These are phyloP conservation scores for Teunomyces funiuensis DNA, from an alignment of 805 yeast genomes.

Conservation along the genomic window DNA sequence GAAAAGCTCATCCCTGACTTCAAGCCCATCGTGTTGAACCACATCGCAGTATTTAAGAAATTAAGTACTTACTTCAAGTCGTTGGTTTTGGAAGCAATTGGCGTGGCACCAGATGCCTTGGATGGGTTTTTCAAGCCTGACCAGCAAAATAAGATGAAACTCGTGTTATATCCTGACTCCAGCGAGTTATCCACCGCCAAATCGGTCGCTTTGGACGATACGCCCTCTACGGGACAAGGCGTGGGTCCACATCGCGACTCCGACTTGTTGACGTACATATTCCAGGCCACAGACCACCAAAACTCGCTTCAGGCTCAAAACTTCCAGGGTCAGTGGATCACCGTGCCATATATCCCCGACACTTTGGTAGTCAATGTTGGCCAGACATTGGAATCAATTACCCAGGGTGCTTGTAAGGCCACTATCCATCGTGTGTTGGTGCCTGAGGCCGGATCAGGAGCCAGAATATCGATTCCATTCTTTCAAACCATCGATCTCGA, in stretches of 20 bases:
- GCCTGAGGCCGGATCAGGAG: conserved; percentile 40
- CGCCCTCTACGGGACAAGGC: conserved; percentile 43
- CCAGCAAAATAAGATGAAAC: conserved; percentile 53
- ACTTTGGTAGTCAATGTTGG: conserved; percentile 59
- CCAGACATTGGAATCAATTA: conserved; percentile 59
- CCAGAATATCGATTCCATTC: conserved; percentile 48
- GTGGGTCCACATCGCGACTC: conserved; percentile 70
- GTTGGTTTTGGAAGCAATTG: conserved; percentile 57
- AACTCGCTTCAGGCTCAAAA: conserved; percentile 58
- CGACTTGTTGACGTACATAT: conserved; percentile 58
- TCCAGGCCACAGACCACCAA: conserved; percentile 50
- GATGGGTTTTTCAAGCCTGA: conserved; percentile 51
- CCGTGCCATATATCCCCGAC: conserved; percentile 49
- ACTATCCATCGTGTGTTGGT: conserved; percentile 55
- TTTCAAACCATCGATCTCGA: conserved; percentile 48
- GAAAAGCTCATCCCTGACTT: conserved; percentile 42
- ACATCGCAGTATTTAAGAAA: conserved; percentile 46
- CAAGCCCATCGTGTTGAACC: conserved; percentile 38
- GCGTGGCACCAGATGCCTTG: conserved; percentile 43
- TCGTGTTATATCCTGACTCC: conserved; percentile 56
- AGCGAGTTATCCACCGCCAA: conserved; percentile 19
- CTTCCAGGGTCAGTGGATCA: conserved; percentile 56
- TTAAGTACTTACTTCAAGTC: conserved; percentile 43
- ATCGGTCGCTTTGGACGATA: conserved; percentile 28
- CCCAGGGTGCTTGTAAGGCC: conserved; percentile 58